These are phyloP conservation scores for Podaxis sp. DNA, from an alignment of 768 basidiomycete species.

Conservation along the genomic window DNA sequence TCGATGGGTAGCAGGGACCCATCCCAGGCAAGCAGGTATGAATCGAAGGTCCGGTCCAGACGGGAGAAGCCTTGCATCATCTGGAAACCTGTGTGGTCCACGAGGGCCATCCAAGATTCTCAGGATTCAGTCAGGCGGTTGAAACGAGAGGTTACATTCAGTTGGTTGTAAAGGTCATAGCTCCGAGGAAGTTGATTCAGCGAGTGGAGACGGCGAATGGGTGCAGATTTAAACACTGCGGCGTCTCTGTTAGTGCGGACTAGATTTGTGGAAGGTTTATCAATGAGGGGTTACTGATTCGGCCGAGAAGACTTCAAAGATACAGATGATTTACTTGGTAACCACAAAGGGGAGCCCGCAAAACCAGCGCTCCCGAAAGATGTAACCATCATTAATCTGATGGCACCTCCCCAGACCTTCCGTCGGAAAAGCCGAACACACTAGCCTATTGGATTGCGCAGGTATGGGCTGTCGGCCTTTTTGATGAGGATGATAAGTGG, in stretches of 20 bases:
- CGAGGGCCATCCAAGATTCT: not conserved
- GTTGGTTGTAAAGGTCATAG: not conserved
- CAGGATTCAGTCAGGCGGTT: not conserved
- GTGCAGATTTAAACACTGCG: not conserved
- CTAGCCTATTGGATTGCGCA: not conserved
- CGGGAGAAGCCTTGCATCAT: not conserved
- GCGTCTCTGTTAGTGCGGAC: slow-evolving; percentile 8
- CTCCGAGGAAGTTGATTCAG: not conserved
- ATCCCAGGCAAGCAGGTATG: not conserved
- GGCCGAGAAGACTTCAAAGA: not conserved
- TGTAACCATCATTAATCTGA: not conserved
- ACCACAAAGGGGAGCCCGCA: slow-evolving; percentile 4
- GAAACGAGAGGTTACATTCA: not conserved
- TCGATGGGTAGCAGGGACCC: not conserved
- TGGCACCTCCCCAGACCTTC: not conserved
- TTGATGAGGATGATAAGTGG: not conserved
- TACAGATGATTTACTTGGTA: not conserved
- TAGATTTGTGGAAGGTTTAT: not conserved
- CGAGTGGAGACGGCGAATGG: not conserved
- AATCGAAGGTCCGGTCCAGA: not conserved
- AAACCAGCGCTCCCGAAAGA: not conserved
- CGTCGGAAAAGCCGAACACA: not conserved
- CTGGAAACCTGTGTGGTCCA: not conserved
- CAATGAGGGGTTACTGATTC: not conserved
- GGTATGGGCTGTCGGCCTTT: not conserved